Conservation (phyloP, 805 yeast species). For the Wickerhamiella kazuoi region DNA sequence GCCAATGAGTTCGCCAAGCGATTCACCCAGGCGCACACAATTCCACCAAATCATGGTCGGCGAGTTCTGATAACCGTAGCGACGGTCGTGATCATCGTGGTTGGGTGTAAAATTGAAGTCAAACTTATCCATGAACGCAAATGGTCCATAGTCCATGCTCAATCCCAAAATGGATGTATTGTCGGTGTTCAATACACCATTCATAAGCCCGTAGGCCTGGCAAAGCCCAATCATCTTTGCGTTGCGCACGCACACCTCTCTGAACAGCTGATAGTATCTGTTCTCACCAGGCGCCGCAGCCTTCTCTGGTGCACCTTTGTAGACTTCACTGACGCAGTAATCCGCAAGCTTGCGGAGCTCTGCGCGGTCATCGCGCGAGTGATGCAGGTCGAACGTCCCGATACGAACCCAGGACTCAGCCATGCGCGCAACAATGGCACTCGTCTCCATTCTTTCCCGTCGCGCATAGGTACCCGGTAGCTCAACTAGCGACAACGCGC, state of each 20-base stretch:
- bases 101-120: slow-evolving; percentile 75
- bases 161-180: slow-evolving; percentile 81
- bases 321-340: slow-evolving; percentile 51
- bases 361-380: slow-evolving; percentile 50
- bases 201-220: slow-evolving; percentile 84
- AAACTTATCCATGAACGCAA: slow-evolving; percentile 72
- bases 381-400: slow-evolving; percentile 72
- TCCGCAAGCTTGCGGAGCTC: slow-evolving; percentile 51
- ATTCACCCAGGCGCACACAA: slow-evolving; percentile 66
- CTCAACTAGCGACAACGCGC: slow-evolving; percentile 58
- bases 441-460: slow-evolving; percentile 52
- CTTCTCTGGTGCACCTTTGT: slow-evolving; percentile 24
- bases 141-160: slow-evolving; percentile 89
- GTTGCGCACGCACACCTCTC: slow-evolving; percentile 54
- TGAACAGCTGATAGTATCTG: slow-evolving; percentile 50
- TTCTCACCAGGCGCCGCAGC: slow-evolving; percentile 7
- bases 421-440: slow-evolving; percentile 72
- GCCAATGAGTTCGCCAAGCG: slow-evolving; percentile 65
- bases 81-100: slow-evolving; percentile 54
- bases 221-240: slow-evolving; percentile 65
- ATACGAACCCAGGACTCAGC: slow-evolving; percentile 76
- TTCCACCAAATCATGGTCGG: slow-evolving; percentile 92
- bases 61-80: slow-evolving; percentile 70
- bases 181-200: slow-evolving; percentile 90
- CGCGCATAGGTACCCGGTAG: slow-evolving; percentile 66